Percentiles rank a stretch among this genome's conserved stretches.
These are phyloP conservation scores for Trichoderma pleuroti DNA, from an alignment of 2,329 filamentous ascomycete species.

Conservation along the genomic window DNA sequence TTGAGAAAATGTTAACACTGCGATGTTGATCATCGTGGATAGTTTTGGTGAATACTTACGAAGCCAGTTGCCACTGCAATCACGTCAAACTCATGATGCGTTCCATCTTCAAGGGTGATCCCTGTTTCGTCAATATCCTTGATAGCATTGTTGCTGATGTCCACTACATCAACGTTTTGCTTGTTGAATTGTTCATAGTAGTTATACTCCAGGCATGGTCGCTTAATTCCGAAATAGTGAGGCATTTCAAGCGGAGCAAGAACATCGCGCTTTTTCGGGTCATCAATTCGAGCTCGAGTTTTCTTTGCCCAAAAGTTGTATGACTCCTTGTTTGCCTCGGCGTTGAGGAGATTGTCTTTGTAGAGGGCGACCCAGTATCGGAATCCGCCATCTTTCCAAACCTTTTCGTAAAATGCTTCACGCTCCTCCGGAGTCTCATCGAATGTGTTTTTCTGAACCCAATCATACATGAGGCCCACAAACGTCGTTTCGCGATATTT, in stretches of 20 bases:
- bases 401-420: conserved; percentile 44
- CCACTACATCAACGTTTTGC: conserved; percentile 40
- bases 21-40: too few species aligned
- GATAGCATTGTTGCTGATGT: conserved; percentile 41
- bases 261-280: conserved; percentile 47
- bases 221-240: conserved; percentile 54
- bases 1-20: neutral
- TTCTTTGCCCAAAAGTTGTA: conserved; percentile 56
- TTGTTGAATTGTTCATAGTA: conserved; percentile 50
- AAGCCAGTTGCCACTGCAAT: conserved; percentile 46
- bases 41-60: conserved; percentile 29
- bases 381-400: conserved; percentile 54
- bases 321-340: conserved; percentile 47
- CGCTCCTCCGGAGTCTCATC: conserved; percentile 51
- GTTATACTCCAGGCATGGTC: conserved; percentile 41
- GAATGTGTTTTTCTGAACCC: conserved; percentile 51
- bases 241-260: conserved; percentile 51
- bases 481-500: conserved; percentile 50
- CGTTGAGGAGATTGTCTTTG: conserved; percentile 46
- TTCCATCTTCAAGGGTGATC: conserved; percentile 39
- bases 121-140: conserved; percentile 41
- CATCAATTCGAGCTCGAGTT: conserved; percentile 46
- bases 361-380: conserved; percentile 52
- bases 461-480: conserved; percentile 58
- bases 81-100: conserved; percentile 42